Evolutionary conservation across 225 moss, liverwort and hornwort species (phyloP).

Genomic region (Sphagnum tenellum): DNA sequence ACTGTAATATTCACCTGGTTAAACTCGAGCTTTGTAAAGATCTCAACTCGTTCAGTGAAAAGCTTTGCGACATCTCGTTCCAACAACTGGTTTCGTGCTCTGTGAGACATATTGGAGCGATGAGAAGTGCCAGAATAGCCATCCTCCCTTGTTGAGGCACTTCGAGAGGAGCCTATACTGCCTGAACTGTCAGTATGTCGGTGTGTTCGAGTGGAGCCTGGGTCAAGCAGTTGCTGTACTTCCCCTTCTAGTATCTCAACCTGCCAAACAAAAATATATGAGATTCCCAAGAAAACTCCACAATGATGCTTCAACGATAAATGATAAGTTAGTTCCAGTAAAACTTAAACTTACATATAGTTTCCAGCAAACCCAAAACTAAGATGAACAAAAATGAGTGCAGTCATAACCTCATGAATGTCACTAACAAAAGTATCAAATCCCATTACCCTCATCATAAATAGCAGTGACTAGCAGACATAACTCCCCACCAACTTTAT

Average conservation of each 20-base stretch:
- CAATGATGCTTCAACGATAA: too few relatives aligned
- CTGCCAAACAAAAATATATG: slow-evolving; percentile 26
- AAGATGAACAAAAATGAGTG: too few relatives aligned
- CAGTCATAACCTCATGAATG: too few relatives aligned
- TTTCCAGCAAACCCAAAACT: too few relatives aligned
- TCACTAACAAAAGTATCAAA: too few relatives aligned
- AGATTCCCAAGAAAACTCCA: not conserved
- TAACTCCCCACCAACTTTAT: too few relatives aligned
- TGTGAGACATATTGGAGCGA: slow-evolving; percentile 32
- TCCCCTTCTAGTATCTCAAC: slow-evolving; percentile 64
- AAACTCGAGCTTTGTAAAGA: slow-evolving; percentile 81
- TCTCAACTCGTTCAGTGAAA: slow-evolving; percentile 63
- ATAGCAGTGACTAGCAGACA: too few relatives aligned
- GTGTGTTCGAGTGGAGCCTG: slow-evolving; percentile 52
- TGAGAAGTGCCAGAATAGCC: slow-evolving; percentile 20
- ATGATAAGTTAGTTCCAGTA: too few relatives aligned
- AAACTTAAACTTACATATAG: too few relatives aligned
- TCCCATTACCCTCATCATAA: too few relatives aligned
- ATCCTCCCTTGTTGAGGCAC: slow-evolving; percentile 36
- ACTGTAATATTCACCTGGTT: slow-evolving; percentile 45
- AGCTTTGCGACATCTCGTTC: slow-evolving; percentile 77
- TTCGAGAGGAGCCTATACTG: slow-evolving; percentile 58
- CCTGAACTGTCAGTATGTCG: slow-evolving; percentile 54
- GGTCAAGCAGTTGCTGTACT: slow-evolving; percentile 70
- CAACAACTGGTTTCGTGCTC: slow-evolving; percentile 46